A percentile compares a stretch with the other conserved stretches of the same genome.
These are phyloP conservation scores for Rhodomyrtus psidioides DNA, from an alignment of 441 rosid genomes.

Conservation along the genomic window DNA sequence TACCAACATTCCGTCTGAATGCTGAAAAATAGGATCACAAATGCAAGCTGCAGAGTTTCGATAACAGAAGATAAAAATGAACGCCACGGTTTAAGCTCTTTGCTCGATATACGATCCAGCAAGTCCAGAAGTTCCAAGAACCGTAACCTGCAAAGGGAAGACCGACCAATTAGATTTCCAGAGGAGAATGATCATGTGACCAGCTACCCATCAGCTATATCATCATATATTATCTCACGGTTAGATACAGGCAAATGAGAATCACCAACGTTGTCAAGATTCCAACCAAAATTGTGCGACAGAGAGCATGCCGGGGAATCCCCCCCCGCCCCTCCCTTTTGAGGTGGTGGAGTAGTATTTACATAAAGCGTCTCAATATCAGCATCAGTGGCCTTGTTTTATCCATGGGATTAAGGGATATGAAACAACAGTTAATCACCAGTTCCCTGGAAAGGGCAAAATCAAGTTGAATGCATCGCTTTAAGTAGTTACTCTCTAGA, in stretches of 20 bases:
- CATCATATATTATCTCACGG: not conserved
- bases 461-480: not conserved
- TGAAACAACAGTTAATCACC: not conserved
- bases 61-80: not conserved
- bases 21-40: not conserved
- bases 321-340: not conserved
- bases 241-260: not conserved
- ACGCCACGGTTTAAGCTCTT: conserved; percentile 32
- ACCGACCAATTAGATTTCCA: not conserved
- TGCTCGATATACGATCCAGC: conserved; percentile 86
- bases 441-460: not conserved
- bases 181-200: not conserved
- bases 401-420: not conserved
- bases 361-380: not conserved
- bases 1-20: not conserved
- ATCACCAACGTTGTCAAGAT: not conserved
- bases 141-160: conserved; percentile 54
- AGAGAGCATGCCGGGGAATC: not conserved
- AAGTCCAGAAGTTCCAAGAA: conserved; percentile 89
- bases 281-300: not conserved
- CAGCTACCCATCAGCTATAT: not conserved
- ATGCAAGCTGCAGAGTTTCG: not conserved
- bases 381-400: not conserved
- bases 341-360: not conserved
- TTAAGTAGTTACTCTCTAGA: not conserved